Conservation (phyloP, 305 asterid genomes). For the Ilex paraguariensis region DNA sequence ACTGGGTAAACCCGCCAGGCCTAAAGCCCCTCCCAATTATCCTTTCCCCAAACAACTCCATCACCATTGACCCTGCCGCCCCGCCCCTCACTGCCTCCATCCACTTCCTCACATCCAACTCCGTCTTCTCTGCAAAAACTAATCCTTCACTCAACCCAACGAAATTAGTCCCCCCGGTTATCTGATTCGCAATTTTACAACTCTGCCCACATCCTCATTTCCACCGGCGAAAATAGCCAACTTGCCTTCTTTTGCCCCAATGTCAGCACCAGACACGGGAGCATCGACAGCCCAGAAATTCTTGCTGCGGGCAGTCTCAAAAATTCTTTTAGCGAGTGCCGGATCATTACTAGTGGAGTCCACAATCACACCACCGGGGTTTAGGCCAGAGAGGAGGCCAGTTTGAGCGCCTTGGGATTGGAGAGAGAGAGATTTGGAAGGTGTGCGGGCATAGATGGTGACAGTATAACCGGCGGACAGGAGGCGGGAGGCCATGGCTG, state of each 20-base stretch:
- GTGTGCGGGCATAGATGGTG: slow-evolving; percentile 61
- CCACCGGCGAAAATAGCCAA: slow-evolving; percentile 82
- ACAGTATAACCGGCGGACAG: slow-evolving; percentile 69
- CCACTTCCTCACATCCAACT: slow-evolving; percentile 52
- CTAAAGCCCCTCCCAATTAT: slow-evolving; percentile 65
- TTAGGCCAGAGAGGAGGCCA: slow-evolving; percentile 39
- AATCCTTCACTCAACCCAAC: slow-evolving; percentile 82
- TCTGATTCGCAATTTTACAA: slow-evolving; percentile 80
- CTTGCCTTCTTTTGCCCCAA: slow-evolving; percentile 68
- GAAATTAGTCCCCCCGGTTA: slow-evolving; percentile 53
- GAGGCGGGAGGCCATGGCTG: slow-evolving; percentile 79
- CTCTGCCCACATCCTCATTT: slow-evolving; percentile 64
- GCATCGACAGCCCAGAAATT: slow-evolving; percentile 58
- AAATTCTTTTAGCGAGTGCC: slow-evolving; percentile 42
- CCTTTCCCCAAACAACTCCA: slow-evolving; percentile 82
- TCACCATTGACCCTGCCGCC: slow-evolving; percentile 76
- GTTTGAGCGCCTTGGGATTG: slow-evolving; percentile 61
- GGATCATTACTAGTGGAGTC: slow-evolving; percentile 88
- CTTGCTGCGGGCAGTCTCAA: slow-evolving; percentile 36
- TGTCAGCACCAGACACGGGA: slow-evolving; percentile 84
- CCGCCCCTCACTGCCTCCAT: slow-evolving; percentile 77
- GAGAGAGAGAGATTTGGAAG: slow-evolving; percentile 49
- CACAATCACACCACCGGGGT: slow-evolving; percentile 43
- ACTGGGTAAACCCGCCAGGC: slow-evolving; percentile 77
- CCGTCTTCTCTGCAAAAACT: slow-evolving; percentile 72